Conservation (phyloP, 306 rosid species). For the Neltuma alba region DNA sequence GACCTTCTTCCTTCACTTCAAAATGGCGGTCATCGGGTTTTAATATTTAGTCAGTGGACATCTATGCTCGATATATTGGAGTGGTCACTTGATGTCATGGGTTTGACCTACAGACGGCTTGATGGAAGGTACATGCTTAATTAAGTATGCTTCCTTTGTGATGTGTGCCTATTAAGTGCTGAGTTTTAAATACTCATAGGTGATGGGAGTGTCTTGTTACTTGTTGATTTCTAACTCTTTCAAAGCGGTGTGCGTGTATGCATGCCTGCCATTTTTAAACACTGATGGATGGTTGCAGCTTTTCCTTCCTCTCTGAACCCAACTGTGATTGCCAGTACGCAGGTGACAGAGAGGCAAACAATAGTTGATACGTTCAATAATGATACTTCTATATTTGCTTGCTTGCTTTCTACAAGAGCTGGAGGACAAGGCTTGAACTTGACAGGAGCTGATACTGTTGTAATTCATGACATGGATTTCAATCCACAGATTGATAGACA, state of each 20-base stretch:
- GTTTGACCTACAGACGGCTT: slow-evolving; percentile 84
- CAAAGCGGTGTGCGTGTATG: not conserved
- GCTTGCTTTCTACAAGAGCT: slow-evolving; percentile 96
- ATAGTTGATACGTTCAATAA: slow-evolving; percentile 91
- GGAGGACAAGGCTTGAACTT: slow-evolving; percentile 98
- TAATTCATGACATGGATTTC: slow-evolving; percentile 98
- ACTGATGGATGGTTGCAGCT: not conserved
- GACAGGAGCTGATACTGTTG: slow-evolving; percentile 91
- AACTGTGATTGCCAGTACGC: slow-evolving; percentile 68
- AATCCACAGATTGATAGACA: slow-evolving; percentile 95
- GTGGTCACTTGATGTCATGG: slow-evolving; percentile 95
- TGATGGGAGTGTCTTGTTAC: not conserved
- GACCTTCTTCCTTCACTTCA: slow-evolving; percentile 82
- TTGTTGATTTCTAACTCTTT: not conserved
- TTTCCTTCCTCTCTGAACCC: not conserved
- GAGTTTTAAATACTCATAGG: not conserved
- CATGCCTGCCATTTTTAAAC: slow-evolving; percentile 13
- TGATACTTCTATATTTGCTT: slow-evolving; percentile 86
- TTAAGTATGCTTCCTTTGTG: not conserved
- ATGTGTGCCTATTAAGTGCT: not conserved
- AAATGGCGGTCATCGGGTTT: slow-evolving; percentile 78
- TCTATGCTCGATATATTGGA: slow-evolving; percentile 98
- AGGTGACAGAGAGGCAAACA: slow-evolving; percentile 90
- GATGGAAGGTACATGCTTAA: slow-evolving; percentile 85
- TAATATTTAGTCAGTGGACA: slow-evolving; percentile 97